Base-by-base conservation (phyloP, 208 protist genomes). In the Leishmania arabica region DNA sequence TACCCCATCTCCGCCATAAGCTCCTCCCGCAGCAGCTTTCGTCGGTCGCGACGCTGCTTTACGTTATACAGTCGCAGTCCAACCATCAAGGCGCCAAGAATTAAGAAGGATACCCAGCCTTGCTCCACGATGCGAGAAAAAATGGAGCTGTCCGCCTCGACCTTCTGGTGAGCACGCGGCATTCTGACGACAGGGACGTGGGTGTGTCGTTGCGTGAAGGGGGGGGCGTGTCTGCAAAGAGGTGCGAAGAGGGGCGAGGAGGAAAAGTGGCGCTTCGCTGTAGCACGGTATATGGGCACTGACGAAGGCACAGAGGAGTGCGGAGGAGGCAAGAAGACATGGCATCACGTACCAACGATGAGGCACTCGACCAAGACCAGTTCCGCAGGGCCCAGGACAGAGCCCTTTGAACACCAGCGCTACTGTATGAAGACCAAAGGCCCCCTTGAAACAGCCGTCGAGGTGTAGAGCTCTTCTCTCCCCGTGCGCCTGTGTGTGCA, bases 1-100 rank as follows among this genome's bases (percentile, higher is more conserved):
- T 89, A 92, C 1, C 86, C 77, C 86, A 95, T 85, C 72, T 96
- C 90, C 1, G 89, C 85, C 84, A 95, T 89, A 19, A 97, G 49
- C 27, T 79, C 84, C 66, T 97, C 92, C 15, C 91, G 88, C 53
- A 95, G 69, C 69, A 97, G 75, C 72, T 84, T 66, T 8, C 89
- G 86, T 74, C 95, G 89, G 13, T 91, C 78, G 3, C 64, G 79
- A 17, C 94, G 92, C 82, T 97, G 92, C 54, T 84, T 90, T 62
- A 93, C 87, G 64, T 97, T 97, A 77, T 91, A 97, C 21, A 97
- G 56, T 17, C 92, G 88, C n/a, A 97, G 79, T 1, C 86, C 94
- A 77, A 97, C 72, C 76, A 97, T 90, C 65, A 95, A 87, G 24
- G 89, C 65, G 27, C 92, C 94, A 45, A 97, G 87, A 15, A 97